Base-by-base conservation (phyloP, 192 early-diverging fungal genomes). In the Ambispora gerdemannii region DNA sequence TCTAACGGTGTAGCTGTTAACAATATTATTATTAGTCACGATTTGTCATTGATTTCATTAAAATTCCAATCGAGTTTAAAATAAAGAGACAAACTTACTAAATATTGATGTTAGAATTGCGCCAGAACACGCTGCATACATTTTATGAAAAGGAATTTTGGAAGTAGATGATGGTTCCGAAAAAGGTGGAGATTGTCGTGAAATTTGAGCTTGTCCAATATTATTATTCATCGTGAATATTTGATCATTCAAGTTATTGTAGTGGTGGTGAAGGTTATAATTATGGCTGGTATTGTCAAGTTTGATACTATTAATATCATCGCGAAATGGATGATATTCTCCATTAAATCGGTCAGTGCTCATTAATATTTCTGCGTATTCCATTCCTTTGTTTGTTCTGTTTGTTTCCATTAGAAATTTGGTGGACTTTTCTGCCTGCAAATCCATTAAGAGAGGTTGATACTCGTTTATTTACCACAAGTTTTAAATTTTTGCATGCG, bases 111-210 rank as follows among this genome's bases (percentile, higher is more conserved):
- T 95, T 28, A 94, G 51, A 0, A 95, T 75, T 2, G 93, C 91
- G 2, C 95, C 95, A 2, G 78, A 72, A 69, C 91, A 90, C 3
- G 95, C 95, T 11, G 95, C 93, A 22, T 92, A 32, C 69, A 91
- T 91, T 53, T 84, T 89, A 52, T 92, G 83, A 15, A 70, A 25
- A 36, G 68, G 68, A 20, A 43, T 10, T 43, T 43, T 6, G 38
- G 15, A 15, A 43, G 15, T 15, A 43, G 38, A 6, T 43, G 38
- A 6, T 43, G 6, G 38, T 15, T 6, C 6, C 7, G 6, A 10
- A 43, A 43, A 43, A 43, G 38, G 38, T 15, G 15, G 6, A 10
- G 38, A 43, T 10, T 10, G 38, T 43, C 15, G 38, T 43, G 38
- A 15, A n/a, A n/a, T n/a, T 43, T 43, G 38, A 43, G 38, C 15